Evolutionary conservation across 192 early-diverging fungal species (phyloP).

Genomic region (Coemansia sp.): DNA sequence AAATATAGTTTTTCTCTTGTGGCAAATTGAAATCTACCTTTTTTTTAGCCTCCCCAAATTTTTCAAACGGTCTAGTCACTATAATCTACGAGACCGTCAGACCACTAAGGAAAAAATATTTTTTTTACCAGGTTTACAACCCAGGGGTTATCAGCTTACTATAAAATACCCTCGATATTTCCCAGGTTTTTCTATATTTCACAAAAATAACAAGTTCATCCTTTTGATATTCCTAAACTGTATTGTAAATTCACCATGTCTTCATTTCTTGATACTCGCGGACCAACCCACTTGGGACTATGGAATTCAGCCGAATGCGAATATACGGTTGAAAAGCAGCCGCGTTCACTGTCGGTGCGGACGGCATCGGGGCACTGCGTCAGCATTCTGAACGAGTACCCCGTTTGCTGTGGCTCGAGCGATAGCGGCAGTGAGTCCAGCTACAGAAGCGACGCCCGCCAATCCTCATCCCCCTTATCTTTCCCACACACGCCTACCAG

Average conservation of each 20-base stretch:
- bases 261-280: neutral
- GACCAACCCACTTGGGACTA: conserved; percentile 5
- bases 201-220: too few species aligned
- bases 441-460: conserved; percentile 28
- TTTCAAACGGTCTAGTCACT: conserved; percentile 2
- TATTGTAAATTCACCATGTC: too few species aligned
- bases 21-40: conserved; percentile 6
- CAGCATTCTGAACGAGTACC: conserved; percentile 43
- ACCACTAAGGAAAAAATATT: conserved; percentile 4
- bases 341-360: conserved; percentile 43
- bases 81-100: neutral
- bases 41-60: neutral
- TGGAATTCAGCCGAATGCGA: neutral
- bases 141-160: conserved; percentile 1
- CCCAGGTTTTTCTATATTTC: too few species aligned
- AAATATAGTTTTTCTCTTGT: neutral
- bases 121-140: neutral
- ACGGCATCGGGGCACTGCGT: conserved; percentile 45
- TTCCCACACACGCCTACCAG: conserved; percentile 19
- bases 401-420: neutral
- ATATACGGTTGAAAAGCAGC: conserved; percentile 1
- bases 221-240: too few species aligned
- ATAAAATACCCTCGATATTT: conserved; percentile 2
- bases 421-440: conserved; percentile 11
- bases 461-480: conserved; percentile 27